A percentile compares a stretch with the other conserved stretches of the same genome.
Evolutionary conservation across 208 protist genomes (phyloP).

Genomic region (Leptomonas pyrrhocoris): DNA sequence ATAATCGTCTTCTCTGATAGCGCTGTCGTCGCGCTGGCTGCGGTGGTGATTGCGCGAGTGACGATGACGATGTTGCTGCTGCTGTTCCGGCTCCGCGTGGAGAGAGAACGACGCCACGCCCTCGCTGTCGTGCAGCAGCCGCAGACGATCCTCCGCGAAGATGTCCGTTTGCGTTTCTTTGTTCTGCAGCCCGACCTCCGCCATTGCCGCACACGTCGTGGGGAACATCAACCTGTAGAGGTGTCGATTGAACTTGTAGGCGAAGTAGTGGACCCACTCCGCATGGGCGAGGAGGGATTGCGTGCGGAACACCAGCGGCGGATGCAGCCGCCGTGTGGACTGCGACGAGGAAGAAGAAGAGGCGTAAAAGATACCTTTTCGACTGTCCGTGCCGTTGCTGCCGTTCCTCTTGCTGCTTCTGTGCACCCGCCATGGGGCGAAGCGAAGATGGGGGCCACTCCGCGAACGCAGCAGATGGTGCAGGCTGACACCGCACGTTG

Average conservation of each 20-base stretch:
- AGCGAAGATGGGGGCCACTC: neutral
- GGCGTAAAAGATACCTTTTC: no score
- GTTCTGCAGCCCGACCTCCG: conserved; percentile 10
- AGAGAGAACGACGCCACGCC: neutral
- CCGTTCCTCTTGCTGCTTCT: neutral
- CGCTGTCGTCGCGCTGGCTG: neutral
- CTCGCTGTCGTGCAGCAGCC: neutral
- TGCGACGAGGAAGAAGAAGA: neutral
- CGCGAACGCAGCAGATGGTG: neutral
- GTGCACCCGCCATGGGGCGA: conserved; percentile 12
- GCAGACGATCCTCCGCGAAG: neutral
- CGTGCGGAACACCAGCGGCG: conserved; percentile 52
- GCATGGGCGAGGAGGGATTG: conserved; percentile 32
- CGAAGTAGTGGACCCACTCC: conserved; percentile 58
- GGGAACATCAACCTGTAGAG: conserved; percentile 57
- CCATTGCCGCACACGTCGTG: conserved; percentile 6
- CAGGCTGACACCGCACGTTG: neutral
- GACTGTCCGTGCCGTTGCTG: no score
- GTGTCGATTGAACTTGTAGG: conserved; percentile 44
- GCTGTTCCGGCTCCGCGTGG: neutral
- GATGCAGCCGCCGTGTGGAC: conserved; percentile 5
- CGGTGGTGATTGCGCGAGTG: neutral
- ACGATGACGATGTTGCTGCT: neutral
- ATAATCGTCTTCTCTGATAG: neutral
- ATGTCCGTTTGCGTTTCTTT: neutral